Evolutionary conservation across 2,329 filamentous ascomycete species (phyloP).

Genomic region (Gremmenia infestans): DNA sequence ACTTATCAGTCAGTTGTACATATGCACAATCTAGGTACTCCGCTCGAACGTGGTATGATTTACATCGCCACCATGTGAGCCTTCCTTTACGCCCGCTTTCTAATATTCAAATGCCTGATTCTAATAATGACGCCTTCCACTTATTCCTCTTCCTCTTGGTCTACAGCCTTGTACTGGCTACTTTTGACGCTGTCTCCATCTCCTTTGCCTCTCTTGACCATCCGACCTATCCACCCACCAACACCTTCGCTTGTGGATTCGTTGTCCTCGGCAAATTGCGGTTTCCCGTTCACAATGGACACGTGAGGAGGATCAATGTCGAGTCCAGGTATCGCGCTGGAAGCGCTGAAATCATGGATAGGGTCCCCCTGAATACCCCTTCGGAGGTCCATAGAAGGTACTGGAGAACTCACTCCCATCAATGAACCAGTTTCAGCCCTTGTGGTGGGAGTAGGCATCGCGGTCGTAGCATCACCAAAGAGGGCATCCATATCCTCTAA

Average conservation of each 20-base stretch:
- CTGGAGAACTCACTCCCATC: slow-evolving; percentile 71
- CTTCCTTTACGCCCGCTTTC: slow-evolving; percentile 15
- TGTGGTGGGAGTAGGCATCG: slow-evolving; percentile 72
- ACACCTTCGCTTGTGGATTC: slow-evolving; percentile 45
- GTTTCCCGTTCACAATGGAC: slow-evolving; percentile 45
- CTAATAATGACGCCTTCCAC: background rate
- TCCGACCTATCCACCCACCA: slow-evolving; percentile 64
- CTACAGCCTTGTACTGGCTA: slow-evolving; percentile 33
- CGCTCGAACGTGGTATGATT: slow-evolving; percentile 9
- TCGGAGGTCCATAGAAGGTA: slow-evolving; percentile 70
- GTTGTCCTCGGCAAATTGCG: slow-evolving; percentile 33
- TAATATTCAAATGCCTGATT: slow-evolving; percentile 6
- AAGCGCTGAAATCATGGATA: slow-evolving; percentile 44
- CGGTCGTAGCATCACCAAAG: slow-evolving; percentile 88
- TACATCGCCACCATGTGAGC: slow-evolving; percentile 6
- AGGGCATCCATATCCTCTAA: slow-evolving; percentile 95
- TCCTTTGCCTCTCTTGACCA: slow-evolving; percentile 51
- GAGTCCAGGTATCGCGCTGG: slow-evolving; percentile 71
- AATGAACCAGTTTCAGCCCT: slow-evolving; percentile 78
- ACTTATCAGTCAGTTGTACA: background rate
- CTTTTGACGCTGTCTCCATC: slow-evolving; percentile 28
- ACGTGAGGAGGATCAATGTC: slow-evolving; percentile 75
- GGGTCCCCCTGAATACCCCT: slow-evolving; percentile 38
- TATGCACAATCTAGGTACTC: slow-evolving; percentile 5
- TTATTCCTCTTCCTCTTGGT: slow-evolving; percentile 39